Evolutionary conservation across 257 asterid species (phyloP), one percentile per base, ranked within the genome.

Genomic region (Cynanchum wilfordii): DNA sequence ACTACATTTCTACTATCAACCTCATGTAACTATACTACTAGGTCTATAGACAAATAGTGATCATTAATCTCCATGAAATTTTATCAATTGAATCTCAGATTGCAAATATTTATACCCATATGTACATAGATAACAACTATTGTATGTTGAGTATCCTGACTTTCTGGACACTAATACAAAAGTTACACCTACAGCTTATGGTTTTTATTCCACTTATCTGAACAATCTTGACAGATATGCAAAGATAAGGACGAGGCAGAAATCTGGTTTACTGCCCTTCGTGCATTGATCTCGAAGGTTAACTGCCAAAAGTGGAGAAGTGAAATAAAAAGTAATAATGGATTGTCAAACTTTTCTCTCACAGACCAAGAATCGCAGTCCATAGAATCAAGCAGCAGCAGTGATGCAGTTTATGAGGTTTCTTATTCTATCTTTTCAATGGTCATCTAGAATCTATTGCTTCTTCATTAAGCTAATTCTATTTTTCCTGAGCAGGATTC

Each of bases 231-330:
- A 68, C 87, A 90, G 96, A 85, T 90, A 79, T 90, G 96, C 78
- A 90, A 90, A 82, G 95, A 90, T 78, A 90, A 88, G 84, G 87
- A 80, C 72, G 96, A 90, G 82, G 92, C 90, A 59, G 92, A 88
- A 77, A 75, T 83, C 74, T 90, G 96, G 96, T 87, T 86, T 72
- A 84, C 82, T 72, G 92, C 86, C 55, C 85, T 90, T 73, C 79
- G 65, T 45, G 86, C 88, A 83, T 73, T 90, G 78, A 80, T 86
- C 72, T 84, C 89, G 70, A 84, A 77, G 50, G 77, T 79, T 57
- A 81, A 79, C 79, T 71, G 72, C 74, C 80, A 75, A 70, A 88
- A 78, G 76, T 83, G 91, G 94, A 81, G 79, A 75, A 81, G 67
- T 36, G 85, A 81, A 60, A 75, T 49, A 24, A 76, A 78, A 80